phyloP scores from a whole-genome alignment of 345 rosid genomes.

The Brassica rapa region DNA sequence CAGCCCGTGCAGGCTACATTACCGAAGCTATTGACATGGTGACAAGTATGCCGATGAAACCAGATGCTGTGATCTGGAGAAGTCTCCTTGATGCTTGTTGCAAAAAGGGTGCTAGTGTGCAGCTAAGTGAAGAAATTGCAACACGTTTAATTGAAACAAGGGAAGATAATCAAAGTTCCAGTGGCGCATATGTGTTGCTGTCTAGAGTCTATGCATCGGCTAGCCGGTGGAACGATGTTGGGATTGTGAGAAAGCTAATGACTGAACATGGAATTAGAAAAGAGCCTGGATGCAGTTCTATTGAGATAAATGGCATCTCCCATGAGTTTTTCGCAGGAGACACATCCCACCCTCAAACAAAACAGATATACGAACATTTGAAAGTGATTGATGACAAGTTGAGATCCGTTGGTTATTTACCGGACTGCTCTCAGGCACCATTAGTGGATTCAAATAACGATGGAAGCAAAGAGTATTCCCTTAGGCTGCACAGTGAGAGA shows the following conservation, averaged over 20 bases:
- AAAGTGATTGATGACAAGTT: constrained; percentile 58
- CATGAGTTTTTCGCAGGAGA: constrained; percentile 92
- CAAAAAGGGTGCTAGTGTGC: constrained; percentile 58
- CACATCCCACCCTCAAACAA: constrained; percentile 64
- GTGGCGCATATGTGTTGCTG: constrained; percentile 73
- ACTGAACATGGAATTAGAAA: constrained; percentile 62
- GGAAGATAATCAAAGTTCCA: constrained; percentile 34
- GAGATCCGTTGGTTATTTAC: constrained; percentile 48
- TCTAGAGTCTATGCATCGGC: constrained; percentile 67
- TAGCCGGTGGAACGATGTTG: constrained; percentile 75
- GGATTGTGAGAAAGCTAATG: constrained; percentile 69
- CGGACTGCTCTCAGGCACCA: constrained; percentile 60
- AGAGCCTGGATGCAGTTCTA: constrained; percentile 86
- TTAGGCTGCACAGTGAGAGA: constrained; percentile 78
- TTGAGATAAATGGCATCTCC: constrained; percentile 61
- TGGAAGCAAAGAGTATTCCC: constrained; percentile 47
- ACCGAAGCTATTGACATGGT: constrained; percentile 67
- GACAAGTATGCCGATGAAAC: constrained; percentile 65
- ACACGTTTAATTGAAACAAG: constrained; percentile 51
- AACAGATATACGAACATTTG: constrained; percentile 58
- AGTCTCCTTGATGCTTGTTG: constrained; percentile 82
- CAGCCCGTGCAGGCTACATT: constrained; percentile 72
- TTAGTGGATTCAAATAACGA: constrained; percentile 50
- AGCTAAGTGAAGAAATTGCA: constrained; percentile 70
- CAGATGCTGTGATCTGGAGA: constrained; percentile 85